phyloP scores from a whole-genome alignment of 2,329 filamentous ascomycete species.

The Colletotrichum sp. region DNA sequence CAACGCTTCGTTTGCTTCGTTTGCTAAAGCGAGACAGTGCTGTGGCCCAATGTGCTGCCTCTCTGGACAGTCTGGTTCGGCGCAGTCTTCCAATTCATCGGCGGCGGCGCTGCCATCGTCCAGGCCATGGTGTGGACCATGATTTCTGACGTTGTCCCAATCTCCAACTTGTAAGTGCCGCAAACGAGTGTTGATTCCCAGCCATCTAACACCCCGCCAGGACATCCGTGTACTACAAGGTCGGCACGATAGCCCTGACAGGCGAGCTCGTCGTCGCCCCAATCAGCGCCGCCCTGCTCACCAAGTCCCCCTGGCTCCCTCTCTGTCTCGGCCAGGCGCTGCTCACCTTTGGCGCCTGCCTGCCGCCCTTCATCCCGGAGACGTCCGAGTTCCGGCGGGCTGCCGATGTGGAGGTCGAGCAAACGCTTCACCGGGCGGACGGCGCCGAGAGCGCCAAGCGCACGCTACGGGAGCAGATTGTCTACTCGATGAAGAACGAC shows the following conservation, averaged over 20 bases:
- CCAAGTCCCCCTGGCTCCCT: conserved; percentile 43
- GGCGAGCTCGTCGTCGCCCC: conserved; percentile 45
- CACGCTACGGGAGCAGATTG: conserved; percentile 10
- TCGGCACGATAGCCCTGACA: conserved; percentile 39
- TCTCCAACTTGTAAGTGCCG: conserved; percentile 27
- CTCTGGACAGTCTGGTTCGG: conserved; percentile 43
- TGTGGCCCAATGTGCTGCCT: conserved; percentile 41
- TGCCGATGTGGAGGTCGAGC: conserved; percentile 27
- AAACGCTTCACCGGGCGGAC: conserved; percentile 4
- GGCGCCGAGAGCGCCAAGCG: background rate
- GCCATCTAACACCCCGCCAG: conserved; percentile 10
- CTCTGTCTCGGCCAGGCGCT: conserved; percentile 38
- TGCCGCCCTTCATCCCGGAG: conserved; percentile 44
- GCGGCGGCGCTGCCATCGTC: conserved; percentile 43
- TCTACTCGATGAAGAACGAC: conserved; percentile 30
- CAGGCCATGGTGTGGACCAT: conserved; percentile 51
- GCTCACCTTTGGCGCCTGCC: conserved; percentile 30
- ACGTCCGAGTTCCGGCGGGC: conserved; percentile 41
- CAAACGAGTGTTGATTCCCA: background rate
- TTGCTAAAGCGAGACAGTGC: conserved; percentile 33
- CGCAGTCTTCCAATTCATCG: conserved; percentile 41
- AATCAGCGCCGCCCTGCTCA: conserved; percentile 44
- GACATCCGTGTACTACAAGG: conserved; percentile 46
- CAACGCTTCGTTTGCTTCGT: conserved; percentile 5
- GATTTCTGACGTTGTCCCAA: conserved; percentile 47